Evolutionary conservation across 306 rosid genomes (phyloP).

Genomic region (Morella rubra): DNA sequence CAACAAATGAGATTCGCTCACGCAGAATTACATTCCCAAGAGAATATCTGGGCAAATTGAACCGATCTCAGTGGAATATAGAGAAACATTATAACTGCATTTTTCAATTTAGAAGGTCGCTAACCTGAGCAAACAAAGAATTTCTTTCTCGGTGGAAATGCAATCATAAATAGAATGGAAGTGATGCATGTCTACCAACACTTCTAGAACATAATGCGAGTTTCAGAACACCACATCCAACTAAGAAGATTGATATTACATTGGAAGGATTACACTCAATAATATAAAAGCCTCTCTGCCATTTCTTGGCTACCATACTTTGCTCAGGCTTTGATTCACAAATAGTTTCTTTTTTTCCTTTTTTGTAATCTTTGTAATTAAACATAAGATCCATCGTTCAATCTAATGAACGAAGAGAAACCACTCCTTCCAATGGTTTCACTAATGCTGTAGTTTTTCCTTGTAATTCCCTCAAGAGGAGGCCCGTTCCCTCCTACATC

Average conservation of each 20-base stretch:
- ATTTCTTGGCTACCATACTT: neutral
- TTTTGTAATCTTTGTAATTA: neutral
- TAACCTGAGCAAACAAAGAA: neutral
- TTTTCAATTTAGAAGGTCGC: neutral
- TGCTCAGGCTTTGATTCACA: neutral
- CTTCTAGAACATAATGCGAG: neutral
- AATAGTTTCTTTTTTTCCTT: neutral
- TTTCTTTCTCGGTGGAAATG: neutral
- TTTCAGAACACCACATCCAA: neutral
- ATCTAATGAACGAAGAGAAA: neutral
- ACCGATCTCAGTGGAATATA: neutral
- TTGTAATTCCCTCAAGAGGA: neutral
- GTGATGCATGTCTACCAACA: neutral
- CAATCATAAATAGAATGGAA: neutral
- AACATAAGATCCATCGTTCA: neutral
- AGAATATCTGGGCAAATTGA: neutral
- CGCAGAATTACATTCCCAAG: neutral
- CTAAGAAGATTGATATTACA: neutral
- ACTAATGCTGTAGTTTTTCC: neutral
- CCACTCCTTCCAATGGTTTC: constrained; percentile 1
- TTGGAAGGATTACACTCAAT: neutral
- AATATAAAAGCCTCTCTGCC: neutral
- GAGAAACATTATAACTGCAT: neutral
- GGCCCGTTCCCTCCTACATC: neutral
- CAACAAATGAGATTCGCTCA: too few relatives aligned